phyloP scores from a whole-genome alignment of 164 flowering plant genomes.

The Chimonanthus praecox region DNA sequence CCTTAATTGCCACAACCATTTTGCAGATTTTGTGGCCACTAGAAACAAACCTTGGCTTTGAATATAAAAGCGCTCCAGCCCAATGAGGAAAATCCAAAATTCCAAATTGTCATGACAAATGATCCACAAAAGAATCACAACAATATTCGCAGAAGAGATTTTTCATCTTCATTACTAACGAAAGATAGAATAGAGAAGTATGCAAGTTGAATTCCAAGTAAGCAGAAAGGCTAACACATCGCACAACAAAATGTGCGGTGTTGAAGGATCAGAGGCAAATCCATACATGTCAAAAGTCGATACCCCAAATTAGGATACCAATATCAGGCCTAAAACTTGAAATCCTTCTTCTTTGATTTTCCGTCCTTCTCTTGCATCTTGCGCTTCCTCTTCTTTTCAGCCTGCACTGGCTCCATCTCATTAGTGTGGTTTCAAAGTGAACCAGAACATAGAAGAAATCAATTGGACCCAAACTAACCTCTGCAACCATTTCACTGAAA shows the following conservation, averaged over 20 bases:
- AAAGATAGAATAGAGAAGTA: no score
- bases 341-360: slow-evolving; percentile 86
- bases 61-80: no score
- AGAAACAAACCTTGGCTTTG: no score
- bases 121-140: no score
- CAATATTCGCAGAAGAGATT: no score
- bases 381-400: slow-evolving; percentile 81
- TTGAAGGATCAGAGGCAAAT: background rate
- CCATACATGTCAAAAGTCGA: background rate
- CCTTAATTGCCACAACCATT: no score
- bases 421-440: background rate
- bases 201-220: no score
- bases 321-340: slow-evolving; percentile 22
- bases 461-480: slow-evolving; percentile 36
- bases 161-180: no score
- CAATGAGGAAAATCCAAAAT: no score
- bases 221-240: no score
- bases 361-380: slow-evolving; percentile 92
- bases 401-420: slow-evolving; percentile 35
- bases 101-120: no score
- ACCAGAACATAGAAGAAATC: background rate
- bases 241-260: background rate
- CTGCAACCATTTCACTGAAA: slow-evolving; percentile 99
- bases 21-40: no score
- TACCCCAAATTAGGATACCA: background rate